Evolutionary conservation across 78 protist species (phyloP), one percentile per base, ranked within the genome.

Genomic region (Monocercomonoides exilis): DNA sequence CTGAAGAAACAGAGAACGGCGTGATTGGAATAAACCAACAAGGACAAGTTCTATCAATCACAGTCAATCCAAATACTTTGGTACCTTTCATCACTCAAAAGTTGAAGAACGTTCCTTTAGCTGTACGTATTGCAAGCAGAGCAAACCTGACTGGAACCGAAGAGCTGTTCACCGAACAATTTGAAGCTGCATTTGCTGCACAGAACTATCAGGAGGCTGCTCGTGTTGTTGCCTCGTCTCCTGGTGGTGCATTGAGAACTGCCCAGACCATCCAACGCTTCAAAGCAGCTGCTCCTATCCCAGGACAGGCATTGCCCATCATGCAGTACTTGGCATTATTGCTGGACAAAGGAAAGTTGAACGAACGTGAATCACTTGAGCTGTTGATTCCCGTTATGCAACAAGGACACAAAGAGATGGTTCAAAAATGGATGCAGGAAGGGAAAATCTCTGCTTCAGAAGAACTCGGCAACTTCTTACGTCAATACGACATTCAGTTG

Each of bases 391-490:
- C 96, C 44, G 94, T 98, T 29, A 81, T 98, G 29, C 91, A 89
- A 81, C 96, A 92, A 90, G 95, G 95, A 77, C 88, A 95, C 80
- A 90, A 88, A 86, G 85, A 44, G 45, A 92, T 94, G 64, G 92
- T 97, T 84, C 94, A 97, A 87, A 86, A 94, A 89, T 96, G 97
- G 97, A 77, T 97, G 84, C 70, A 91, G 33, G 97, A 97, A 92
- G 95, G 96, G 90, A 97, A 96, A 91, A 90, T 98, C 33, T 97
- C 94, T 77, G 94, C 96, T 92, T 84, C 94, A 5, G 99, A 98
- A 91, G 96, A 94, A 86, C 95, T 98, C 44, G 99, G 99, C 41
- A 98, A 98, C 90, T 43, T 93, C 41, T 85, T 96, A 70, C 91
- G 92, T 85, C 90, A 36, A 79, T 77, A 41, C 45, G 94, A 91